Evolutionary conservation across 495 filamentous ascomycete species (phyloP), one percentile per base, ranked within the genome.

Genomic region (Xylaria flabelliformis): DNA sequence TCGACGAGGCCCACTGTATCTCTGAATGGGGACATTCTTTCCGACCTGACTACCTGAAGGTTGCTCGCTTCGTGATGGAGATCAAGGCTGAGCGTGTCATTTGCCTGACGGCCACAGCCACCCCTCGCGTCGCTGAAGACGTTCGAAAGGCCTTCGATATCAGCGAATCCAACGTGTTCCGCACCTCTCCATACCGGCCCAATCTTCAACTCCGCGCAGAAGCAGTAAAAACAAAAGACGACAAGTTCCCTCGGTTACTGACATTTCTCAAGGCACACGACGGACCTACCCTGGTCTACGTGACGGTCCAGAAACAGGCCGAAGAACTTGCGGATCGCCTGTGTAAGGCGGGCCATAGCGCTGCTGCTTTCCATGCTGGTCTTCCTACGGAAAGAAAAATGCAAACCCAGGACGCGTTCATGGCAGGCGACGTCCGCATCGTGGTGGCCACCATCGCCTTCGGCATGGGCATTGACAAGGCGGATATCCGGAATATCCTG

Each of bases 11-110:
- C 9, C 88, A 89, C 78, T 90, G 88, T 69, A 85, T 90, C 17
- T 89, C 87, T 10, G 86, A 90, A 77, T 90, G 88, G 88, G 88
- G 88, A 0, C 88, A 89, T 67, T 84, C 86, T 9, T 90, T 89
- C 70, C 78, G 88, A 15, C 88, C 87, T 0, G 87, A 89, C 71
- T 89, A 90, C 77, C 83, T 90, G 34, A 89, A 83, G 81, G 84
- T 90, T 7, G 84, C 88, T 26, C 82, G 88, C 32, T 91, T 90
- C 67, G 83, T 81, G 10, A 80, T 82, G 17, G 89, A 90, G 74
- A 81, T 88, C 61, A 71, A 83, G 29, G 88, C 88, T 0, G 88
- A 90, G 74, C 79, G 87, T 29, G 86, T 90, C 34, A 73, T 90
- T 48, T 89, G 88, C 73, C 76, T 89, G 32, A 89, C 87, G 1